Conservation (phyloP, 208 protist genomes). For the Wallacemonas collosoma region DNA sequence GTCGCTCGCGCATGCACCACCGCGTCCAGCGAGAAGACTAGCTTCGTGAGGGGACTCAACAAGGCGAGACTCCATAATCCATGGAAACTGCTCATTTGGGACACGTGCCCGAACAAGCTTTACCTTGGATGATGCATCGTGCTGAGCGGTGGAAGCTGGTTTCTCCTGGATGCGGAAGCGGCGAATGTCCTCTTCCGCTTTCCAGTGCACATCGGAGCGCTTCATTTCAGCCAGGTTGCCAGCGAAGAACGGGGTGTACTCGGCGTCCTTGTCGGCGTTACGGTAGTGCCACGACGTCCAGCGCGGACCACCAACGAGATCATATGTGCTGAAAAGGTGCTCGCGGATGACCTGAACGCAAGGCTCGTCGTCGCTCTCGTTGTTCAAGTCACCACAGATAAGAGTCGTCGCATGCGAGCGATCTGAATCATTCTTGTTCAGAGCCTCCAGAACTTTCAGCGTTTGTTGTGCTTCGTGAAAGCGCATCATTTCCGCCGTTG, state of each 20-base stretch:
- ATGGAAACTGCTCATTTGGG: neutral
- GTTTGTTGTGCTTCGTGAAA: constrained; percentile 64
- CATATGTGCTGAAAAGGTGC: constrained; percentile 78
- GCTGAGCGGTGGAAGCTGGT: constrained; percentile 19
- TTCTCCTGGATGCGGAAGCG: constrained; percentile 23
- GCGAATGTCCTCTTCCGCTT: constrained; percentile 43
- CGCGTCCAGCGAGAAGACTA: neutral
- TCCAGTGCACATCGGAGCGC: constrained; percentile 30
- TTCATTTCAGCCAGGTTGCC: constrained; percentile 46
- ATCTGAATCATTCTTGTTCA: constrained; percentile 65
- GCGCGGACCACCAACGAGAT: constrained; percentile 76
- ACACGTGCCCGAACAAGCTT: constrained; percentile 35
- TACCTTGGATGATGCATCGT: constrained; percentile 36
- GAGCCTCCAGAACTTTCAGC: constrained; percentile 63
- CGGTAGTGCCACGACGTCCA: constrained; percentile 84
- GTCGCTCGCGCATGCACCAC: neutral
- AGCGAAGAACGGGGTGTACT: constrained; percentile 44
- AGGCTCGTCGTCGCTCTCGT: constrained; percentile 66
- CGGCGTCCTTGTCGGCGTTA: constrained; percentile 20
- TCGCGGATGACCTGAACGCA: constrained; percentile 73
- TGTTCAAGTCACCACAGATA: constrained; percentile 85
- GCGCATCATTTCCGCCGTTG: constrained; percentile 49
- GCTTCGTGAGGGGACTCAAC: neutral
- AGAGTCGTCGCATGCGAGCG: constrained; percentile 57
- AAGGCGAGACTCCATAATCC: constrained; percentile 18